A percentile compares a stretch with the other conserved stretches of the same genome.
Evolutionary conservation across 2,329 filamentous ascomycete species (phyloP).

Genomic region (Waltergamsia citrina): DNA sequence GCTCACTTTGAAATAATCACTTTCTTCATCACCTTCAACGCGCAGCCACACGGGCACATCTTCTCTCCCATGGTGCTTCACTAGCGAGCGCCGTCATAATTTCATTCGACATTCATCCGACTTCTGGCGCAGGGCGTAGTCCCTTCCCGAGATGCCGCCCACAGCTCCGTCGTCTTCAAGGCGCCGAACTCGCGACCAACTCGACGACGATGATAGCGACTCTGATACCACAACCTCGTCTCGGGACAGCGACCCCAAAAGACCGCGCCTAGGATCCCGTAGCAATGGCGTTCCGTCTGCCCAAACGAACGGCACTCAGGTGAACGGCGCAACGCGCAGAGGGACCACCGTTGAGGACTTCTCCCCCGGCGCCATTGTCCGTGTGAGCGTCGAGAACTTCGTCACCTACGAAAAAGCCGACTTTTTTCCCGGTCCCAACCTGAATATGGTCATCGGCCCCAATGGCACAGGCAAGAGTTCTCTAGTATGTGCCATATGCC

Average conservation of each 20-base stretch:
- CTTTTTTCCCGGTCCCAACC: slow-evolving; percentile 79
- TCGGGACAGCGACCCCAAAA: slow-evolving; percentile 21
- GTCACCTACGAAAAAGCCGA: slow-evolving; percentile 92
- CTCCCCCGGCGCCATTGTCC: slow-evolving; percentile 77
- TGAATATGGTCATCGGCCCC: slow-evolving; percentile 99
- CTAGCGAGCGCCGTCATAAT: no score
- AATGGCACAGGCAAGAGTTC: slow-evolving; percentile 98
- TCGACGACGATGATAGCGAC: slow-evolving; percentile 27
- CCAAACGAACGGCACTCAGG: slow-evolving; percentile 4
- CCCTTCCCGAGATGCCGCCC: no score
- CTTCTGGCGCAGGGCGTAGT: no score
- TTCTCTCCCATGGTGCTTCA: no score
- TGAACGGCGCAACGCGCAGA: slow-evolving; percentile 7
- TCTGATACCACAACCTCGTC: slow-evolving; percentile 12
- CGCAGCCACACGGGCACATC: no score
- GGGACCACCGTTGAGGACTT: slow-evolving; percentile 23
- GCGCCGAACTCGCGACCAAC: slow-evolving; percentile 32
- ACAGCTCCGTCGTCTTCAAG: slow-evolving; percentile 9
- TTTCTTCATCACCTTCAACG: no score
- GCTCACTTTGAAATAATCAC: no score
- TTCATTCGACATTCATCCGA: no score
- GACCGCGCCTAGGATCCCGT: slow-evolving; percentile 18
- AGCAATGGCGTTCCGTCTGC: not conserved
- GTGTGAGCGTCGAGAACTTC: slow-evolving; percentile 80
- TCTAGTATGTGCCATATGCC: slow-evolving; percentile 89